Evolutionary conservation across 257 asterid genomes (phyloP), one percentile per base, ranked within the genome.

Genomic region (Solanum corneliomulleri): DNA sequence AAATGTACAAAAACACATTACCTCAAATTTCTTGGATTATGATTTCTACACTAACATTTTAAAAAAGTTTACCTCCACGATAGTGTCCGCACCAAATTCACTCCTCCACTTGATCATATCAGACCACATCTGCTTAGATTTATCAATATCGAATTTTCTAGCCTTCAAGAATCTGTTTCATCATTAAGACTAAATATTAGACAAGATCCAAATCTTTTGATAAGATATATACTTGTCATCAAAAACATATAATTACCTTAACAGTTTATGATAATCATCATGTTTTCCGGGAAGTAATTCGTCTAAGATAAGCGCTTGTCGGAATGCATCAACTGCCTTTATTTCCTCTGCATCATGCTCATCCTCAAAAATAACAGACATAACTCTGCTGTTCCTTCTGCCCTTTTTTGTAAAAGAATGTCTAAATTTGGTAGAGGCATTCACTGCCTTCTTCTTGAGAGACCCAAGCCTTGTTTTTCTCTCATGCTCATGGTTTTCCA

Each of bases 21-120:
- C 7, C 20, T 29, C 7, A 10, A 21, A 29, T 9, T 12, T 18
- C 23, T 71, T 49, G 6, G 10, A 45, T 47, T 47, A 47, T 5
- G 11, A 29, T 80, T 27, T 29, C 44, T 9, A 47, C 16, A 27
- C 10, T 10, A 29, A 31, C 20, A 47, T 27, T 80, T 49, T 2
- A 5, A 20, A 47, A 80, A 80, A 29, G 23, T 11, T 4, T 90
- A 96, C 99, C 98, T 97, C 99, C 92, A 86, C 89, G 35, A 97
- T 92, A 62, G 95, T 90, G 91, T 97, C 99, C 2, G 94, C 90
- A 37, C 93, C 94, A 64, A 96, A 97, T 37, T 96, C 99, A 88
- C 96, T 97, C 93, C 99, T 95, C 99, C 99, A 97, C 14, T 92
- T 94, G 77, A 97, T 90, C 99, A 96, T 96, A 91, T 97, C 99